phyloP scores from a whole-genome alignment of 2,329 filamentous ascomycete species.

The Allantophomopsis lycopodina region DNA sequence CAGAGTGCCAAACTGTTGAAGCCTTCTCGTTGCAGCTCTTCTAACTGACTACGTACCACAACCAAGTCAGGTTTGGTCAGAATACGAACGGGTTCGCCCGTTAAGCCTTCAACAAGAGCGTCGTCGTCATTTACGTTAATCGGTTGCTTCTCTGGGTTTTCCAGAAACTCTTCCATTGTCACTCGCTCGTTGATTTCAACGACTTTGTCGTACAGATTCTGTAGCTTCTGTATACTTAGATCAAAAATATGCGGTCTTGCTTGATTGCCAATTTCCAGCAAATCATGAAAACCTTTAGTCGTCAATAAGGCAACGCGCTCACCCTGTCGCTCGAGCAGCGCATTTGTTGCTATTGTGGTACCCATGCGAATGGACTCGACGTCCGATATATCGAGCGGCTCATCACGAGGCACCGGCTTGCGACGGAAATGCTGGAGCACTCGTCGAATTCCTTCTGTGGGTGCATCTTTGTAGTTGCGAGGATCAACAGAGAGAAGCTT shows the following conservation, averaged over 20 bases:
- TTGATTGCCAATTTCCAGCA: constrained; percentile 57
- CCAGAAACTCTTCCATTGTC: constrained; percentile 55
- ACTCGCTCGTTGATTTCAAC: constrained; percentile 59
- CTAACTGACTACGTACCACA: constrained; percentile 22
- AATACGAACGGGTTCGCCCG: constrained; percentile 50
- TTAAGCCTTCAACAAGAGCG: constrained; percentile 43
- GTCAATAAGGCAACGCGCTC: constrained; percentile 56
- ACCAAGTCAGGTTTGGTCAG: constrained; percentile 37
- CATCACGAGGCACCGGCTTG: constrained; percentile 42
- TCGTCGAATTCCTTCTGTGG: constrained; percentile 50
- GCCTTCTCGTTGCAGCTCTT: constrained; percentile 41
- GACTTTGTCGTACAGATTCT: constrained; percentile 51
- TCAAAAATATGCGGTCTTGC: constrained; percentile 58
- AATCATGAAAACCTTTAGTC: constrained; percentile 58
- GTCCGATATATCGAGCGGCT: constrained; percentile 45
- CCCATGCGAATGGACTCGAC: constrained; percentile 62
- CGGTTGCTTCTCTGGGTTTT: constrained; percentile 52
- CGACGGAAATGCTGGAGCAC: constrained; percentile 44
- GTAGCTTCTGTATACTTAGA: constrained; percentile 50
- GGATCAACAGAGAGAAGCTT: constrained; percentile 64
- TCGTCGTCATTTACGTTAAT: constrained; percentile 27
- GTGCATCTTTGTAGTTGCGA: constrained; percentile 51
- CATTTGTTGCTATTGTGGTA: constrained; percentile 63
- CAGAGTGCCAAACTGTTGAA: constrained; percentile 50
- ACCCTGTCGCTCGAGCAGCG: constrained; percentile 55